phyloP scores from a whole-genome alignment of 495 filamentous ascomycete species.

The Collariella sp. region DNA sequence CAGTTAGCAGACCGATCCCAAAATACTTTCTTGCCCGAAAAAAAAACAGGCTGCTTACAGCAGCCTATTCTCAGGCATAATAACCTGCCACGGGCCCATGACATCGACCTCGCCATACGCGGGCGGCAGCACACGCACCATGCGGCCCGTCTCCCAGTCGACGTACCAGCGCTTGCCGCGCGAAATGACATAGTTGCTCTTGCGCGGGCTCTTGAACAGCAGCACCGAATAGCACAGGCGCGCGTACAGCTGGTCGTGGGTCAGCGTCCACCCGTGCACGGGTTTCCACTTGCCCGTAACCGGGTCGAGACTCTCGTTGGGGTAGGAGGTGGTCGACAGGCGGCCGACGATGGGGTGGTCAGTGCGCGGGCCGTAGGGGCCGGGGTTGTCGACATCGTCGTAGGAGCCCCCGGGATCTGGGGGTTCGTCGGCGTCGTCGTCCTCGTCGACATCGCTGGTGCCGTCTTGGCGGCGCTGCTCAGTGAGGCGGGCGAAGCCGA shows the following conservation, averaged over 20 bases:
- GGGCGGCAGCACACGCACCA: slow-evolving; percentile 35
- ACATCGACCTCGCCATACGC: slow-evolving; percentile 33
- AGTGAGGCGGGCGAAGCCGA: slow-evolving; percentile 17
- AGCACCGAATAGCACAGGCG: slow-evolving; percentile 46
- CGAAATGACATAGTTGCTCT: slow-evolving; percentile 38
- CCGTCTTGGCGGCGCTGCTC: slow-evolving; percentile 13
- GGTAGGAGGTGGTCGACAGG: slow-evolving; percentile 27
- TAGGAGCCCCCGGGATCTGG: slow-evolving; percentile 2
- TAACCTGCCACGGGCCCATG: slow-evolving; percentile 31
- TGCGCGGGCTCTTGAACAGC: slow-evolving; percentile 35
- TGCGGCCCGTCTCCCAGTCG: slow-evolving; percentile 39
- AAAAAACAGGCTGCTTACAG: slow-evolving; percentile 11
- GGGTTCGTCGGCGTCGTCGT: slow-evolving; percentile 11
- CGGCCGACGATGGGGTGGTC: slow-evolving; percentile 22
- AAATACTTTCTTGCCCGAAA: too few relatives aligned
- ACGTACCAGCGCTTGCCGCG: slow-evolving; percentile 41
- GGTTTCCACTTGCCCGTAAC: slow-evolving; percentile 45
- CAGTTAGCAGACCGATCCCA: too few relatives aligned
- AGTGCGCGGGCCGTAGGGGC: slow-evolving; percentile 5
- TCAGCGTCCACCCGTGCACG: slow-evolving; percentile 34
- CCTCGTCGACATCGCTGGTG: slow-evolving; percentile 8
- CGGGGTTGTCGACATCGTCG: not conserved
- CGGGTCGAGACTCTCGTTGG: slow-evolving; percentile 29
- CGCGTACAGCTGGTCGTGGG: slow-evolving; percentile 47
- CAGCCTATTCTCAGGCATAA: slow-evolving; percentile 27